Percentiles rank a stretch among this genome's conserved stretches.
Evolutionary conservation across 805 yeast species (phyloP).

Genomic region (Teunomyces funiuensis): DNA sequence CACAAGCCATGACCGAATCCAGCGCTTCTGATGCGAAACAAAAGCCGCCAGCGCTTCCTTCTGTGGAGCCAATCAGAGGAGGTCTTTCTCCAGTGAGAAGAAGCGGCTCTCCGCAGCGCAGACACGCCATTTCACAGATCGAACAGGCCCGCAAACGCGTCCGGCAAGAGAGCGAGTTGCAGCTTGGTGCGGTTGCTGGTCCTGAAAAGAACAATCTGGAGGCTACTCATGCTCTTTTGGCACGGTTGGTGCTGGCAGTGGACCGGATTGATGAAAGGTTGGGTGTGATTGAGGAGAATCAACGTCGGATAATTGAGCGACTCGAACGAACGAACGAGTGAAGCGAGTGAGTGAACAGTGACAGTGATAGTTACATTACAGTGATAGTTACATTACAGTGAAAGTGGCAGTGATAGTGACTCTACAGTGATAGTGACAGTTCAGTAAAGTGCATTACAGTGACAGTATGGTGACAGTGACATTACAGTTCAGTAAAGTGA

Average conservation of each 20-base stretch:
- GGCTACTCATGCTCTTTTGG: background rate
- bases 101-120: slow-evolving; percentile 11
- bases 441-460: too few relatives aligned
- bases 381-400: too few relatives aligned
- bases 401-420: too few relatives aligned
- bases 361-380: too few relatives aligned
- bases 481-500: too few relatives aligned
- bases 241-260: background rate
- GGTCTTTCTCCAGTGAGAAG: slow-evolving; percentile 9
- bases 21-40: background rate
- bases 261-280: slow-evolving; percentile 3
- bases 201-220: too few relatives aligned
- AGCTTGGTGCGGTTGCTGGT: too few relatives aligned
- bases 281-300: slow-evolving; percentile 3
- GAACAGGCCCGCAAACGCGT: slow-evolving; percentile 4
- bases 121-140: slow-evolving; percentile 8
- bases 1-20: background rate
- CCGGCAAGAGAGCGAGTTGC: too few relatives aligned
- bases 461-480: too few relatives aligned
- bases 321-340: background rate
- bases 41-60: background rate
- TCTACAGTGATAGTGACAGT: too few relatives aligned
- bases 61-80: background rate
- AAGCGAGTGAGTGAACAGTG: too few relatives aligned
- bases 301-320: background rate